Evolutionary conservation across 2,329 filamentous ascomycete species (phyloP).

Genomic region (Colletotrichum phormii): DNA sequence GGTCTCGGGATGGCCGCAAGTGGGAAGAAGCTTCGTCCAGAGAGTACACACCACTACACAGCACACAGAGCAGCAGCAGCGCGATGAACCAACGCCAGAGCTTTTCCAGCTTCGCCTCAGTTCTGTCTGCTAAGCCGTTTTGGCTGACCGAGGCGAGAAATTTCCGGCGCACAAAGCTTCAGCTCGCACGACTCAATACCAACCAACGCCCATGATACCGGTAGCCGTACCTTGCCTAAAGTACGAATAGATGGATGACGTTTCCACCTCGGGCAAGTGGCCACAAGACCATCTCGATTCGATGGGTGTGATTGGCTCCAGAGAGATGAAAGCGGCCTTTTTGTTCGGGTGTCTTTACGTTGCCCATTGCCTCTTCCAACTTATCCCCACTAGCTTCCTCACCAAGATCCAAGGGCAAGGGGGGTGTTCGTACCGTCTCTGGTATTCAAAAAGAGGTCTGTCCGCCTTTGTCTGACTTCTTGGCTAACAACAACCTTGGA

Average conservation of each 20-base stretch:
- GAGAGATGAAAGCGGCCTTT: neutral
- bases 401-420: neutral
- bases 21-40: constrained; percentile 3
- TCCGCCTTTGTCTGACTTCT: neutral
- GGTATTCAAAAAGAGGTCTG: neutral
- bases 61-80: neutral
- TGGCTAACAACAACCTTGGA: neutral
- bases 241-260: constrained; percentile 20
- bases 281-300: constrained; percentile 24
- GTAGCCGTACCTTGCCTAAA: too few species aligned
- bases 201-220: neutral
- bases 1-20: constrained; percentile 20
- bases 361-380: neutral
- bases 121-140: constrained; percentile 19
- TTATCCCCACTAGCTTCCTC: neutral
- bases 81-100: neutral
- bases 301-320: constrained; percentile 9
- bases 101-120: neutral
- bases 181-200: constrained; percentile 15
- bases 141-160: constrained; percentile 17
- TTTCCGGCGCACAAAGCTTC: neutral
- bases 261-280: constrained; percentile 24
- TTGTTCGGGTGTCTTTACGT: neutral
- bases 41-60: neutral
- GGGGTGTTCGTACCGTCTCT: constrained; percentile 29